Percentiles rank a stretch among this genome's conserved stretches.
Evolutionary conservation across 129 eudicot species (phyloP).

Genomic region (Calendula officinalis): DNA sequence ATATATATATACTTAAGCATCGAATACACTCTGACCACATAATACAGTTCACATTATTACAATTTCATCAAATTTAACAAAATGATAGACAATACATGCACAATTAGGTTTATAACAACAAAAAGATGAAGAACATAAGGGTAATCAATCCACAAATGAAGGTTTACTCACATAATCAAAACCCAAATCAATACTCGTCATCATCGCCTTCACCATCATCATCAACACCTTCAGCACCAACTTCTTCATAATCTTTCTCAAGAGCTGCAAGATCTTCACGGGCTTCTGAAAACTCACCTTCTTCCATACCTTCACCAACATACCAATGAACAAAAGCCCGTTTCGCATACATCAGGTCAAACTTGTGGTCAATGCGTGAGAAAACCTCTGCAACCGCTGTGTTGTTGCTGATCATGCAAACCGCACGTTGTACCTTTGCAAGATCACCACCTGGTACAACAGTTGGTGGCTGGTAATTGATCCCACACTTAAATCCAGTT

Average conservation of each 20-base stretch:
- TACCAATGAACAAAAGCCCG: slow-evolving; percentile 98
- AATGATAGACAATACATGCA: neutral
- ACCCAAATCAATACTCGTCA: slow-evolving; percentile 54
- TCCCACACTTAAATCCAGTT: slow-evolving; percentile 94
- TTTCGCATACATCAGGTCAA: slow-evolving; percentile 89
- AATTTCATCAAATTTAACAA: neutral
- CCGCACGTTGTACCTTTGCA: slow-evolving; percentile 94
- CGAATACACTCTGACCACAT: slow-evolving; percentile 1
- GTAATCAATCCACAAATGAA: slow-evolving; percentile 23
- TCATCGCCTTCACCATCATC: slow-evolving; percentile 71
- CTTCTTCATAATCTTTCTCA: slow-evolving; percentile 94
- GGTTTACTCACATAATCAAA: slow-evolving; percentile 17
- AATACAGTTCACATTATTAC: slow-evolving; percentile 14
- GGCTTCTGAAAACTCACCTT: slow-evolving; percentile 95
- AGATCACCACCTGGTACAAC: slow-evolving; percentile 96
- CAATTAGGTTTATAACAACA: slow-evolving; percentile 18
- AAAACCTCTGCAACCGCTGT: slow-evolving; percentile 97
- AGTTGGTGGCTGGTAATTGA: slow-evolving; percentile 89
- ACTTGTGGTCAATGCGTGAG: slow-evolving; percentile 91
- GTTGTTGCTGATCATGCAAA: slow-evolving; percentile 98
- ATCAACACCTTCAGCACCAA: slow-evolving; percentile 94
- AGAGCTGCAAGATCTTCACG: slow-evolving; percentile 97
- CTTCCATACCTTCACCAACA: slow-evolving; percentile 98
- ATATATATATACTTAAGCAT: neutral
- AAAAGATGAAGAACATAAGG: neutral